phyloP scores from a whole-genome alignment of 2,329 filamentous ascomycete genomes.

The Cercospora sp. region DNA sequence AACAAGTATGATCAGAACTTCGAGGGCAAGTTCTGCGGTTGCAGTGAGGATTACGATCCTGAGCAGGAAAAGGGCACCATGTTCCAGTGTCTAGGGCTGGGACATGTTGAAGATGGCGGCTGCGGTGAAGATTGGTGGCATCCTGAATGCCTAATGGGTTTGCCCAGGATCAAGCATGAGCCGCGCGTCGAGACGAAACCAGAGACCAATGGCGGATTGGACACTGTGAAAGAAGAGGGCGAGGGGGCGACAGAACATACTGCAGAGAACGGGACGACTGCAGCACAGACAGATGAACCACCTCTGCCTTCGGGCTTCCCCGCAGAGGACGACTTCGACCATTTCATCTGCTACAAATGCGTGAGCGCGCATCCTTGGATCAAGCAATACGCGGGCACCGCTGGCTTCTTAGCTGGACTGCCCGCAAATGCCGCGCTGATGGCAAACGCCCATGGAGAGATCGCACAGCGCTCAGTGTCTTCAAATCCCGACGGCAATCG shows the following conservation, averaged over 20 bases:
- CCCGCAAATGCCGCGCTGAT: constrained; percentile 42
- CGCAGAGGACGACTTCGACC: constrained; percentile 82
- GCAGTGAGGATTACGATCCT: constrained; percentile 82
- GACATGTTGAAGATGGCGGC: constrained; percentile 75
- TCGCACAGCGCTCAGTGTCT: neutral
- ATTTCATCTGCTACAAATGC: constrained; percentile 93
- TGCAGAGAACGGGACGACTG: constrained; percentile 45
- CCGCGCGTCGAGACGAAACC: constrained; percentile 29
- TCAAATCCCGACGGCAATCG: constrained; percentile 9
- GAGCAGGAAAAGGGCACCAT: constrained; percentile 92
- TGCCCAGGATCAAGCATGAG: constrained; percentile 65
- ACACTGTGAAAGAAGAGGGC: constrained; percentile 35
- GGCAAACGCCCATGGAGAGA: constrained; percentile 2
- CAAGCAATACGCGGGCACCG: constrained; percentile 76
- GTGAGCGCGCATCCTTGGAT: constrained; percentile 87
- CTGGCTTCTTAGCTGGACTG: constrained; percentile 77
- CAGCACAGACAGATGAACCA: constrained; percentile 56
- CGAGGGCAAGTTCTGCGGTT: constrained; percentile 87
- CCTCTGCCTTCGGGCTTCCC: constrained; percentile 85
- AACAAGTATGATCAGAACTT: constrained; percentile 98
- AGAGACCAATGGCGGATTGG: constrained; percentile 25
- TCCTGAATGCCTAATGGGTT: constrained; percentile 83
- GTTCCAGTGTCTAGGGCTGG: constrained; percentile 93
- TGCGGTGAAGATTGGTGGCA: constrained; percentile 99
- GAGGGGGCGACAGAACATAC: constrained; percentile 38